A percentile compares a stretch with the other conserved stretches of the same genome.
These are phyloP conservation scores for Pseudocohnilembus persalinus DNA, from an alignment of 169 alveolate genomes.

Conservation along the genomic window DNA sequence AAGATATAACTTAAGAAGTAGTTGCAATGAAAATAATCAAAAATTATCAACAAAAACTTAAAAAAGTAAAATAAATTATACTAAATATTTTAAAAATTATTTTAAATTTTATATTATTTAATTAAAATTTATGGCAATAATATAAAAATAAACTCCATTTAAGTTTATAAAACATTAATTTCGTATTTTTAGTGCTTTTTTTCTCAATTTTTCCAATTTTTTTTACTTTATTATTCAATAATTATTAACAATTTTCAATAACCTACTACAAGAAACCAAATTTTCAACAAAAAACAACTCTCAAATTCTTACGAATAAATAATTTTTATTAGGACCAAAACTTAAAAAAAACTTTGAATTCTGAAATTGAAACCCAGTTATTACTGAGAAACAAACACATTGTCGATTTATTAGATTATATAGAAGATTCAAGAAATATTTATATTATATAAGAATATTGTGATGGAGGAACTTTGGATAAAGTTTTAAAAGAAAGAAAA, in stretches of 20 bases:
- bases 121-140: no score
- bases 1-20: neutral
- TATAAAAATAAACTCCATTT: no score
- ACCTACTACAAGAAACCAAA: no score
- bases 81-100: neutral
- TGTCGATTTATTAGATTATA: neutral
- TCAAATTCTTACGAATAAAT: no score
- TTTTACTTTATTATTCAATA: neutral
- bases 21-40: neutral
- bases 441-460: neutral
- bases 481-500: neutral
- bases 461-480: neutral
- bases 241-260: neutral
- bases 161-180: no score
- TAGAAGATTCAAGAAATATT: neutral
- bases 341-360: neutral
- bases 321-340: neutral
- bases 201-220: no score
- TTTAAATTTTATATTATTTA: no score
- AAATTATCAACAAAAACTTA: neutral
- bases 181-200: no score
- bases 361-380: neutral
- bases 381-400: neutral
- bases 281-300: no score
- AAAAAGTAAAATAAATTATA: neutral